These are phyloP conservation scores for Aspergillus fumigatus DNA, from an alignment of 2,329 filamentous ascomycete genomes.

Conservation along the genomic window DNA sequence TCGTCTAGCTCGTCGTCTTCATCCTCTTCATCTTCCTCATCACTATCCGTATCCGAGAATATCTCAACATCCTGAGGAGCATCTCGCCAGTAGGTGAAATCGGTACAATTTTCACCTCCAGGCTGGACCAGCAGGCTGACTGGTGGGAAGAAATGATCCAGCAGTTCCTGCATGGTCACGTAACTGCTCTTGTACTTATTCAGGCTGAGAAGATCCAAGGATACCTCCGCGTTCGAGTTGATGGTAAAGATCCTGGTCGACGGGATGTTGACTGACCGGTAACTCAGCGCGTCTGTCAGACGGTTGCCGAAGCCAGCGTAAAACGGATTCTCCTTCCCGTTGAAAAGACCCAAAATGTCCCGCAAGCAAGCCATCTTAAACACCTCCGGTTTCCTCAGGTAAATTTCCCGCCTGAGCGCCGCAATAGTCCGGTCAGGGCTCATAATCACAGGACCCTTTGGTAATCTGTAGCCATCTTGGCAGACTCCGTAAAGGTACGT, in stretches of 20 bases:
- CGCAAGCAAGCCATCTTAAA: constrained; percentile 99
- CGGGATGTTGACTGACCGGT: constrained; percentile 92
- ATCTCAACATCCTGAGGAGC: constrained; percentile 77
- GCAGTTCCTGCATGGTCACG: constrained; percentile 92
- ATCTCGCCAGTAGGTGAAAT: constrained; percentile 96
- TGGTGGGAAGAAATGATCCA: constrained; percentile 97
- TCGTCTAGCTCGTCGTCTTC: constrained; percentile 47
- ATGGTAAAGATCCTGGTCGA: constrained; percentile 95
- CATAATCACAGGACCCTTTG: constrained; percentile 88
- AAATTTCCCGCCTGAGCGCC: constrained; percentile 84
- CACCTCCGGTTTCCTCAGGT: constrained; percentile 91
- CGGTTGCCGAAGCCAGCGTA: constrained; percentile 97
- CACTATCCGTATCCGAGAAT: constrained; percentile 77
- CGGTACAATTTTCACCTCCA: constrained; percentile 90
- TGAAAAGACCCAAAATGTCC: constrained; percentile 88
- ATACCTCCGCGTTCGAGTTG: constrained; percentile 95
- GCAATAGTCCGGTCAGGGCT: constrained; percentile 94
- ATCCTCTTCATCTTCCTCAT: constrained; percentile 48
- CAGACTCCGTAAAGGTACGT: constrained; percentile 84
- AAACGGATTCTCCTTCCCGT: constrained; percentile 72
- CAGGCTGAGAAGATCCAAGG: constrained; percentile 78
- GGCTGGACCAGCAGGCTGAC: constrained; percentile 80
- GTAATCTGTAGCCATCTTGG: constrained; percentile 81
- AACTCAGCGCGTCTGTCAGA: constrained; percentile 91
- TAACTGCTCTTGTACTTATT: constrained; percentile 97